phyloP scores from a whole-genome alignment of 768 basidiomycete genomes.

The Tricholoma furcatifolium region DNA sequence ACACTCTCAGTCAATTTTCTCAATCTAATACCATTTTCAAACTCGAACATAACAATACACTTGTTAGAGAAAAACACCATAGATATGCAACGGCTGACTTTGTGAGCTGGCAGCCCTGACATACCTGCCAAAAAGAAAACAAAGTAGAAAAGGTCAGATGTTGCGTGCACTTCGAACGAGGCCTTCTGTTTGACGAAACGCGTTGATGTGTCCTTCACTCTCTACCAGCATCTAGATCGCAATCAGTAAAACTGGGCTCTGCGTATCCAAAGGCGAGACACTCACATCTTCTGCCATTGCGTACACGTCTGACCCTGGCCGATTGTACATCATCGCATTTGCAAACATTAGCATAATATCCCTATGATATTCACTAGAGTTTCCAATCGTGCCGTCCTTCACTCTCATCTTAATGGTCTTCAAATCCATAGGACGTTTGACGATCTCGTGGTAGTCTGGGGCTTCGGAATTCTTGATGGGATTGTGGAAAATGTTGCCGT shows the following conservation, averaged over 20 bases:
- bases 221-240: slow-evolving; percentile 68
- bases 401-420: slow-evolving; percentile 88
- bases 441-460: slow-evolving; percentile 88
- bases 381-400: slow-evolving; percentile 79
- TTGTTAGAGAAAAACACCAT: too few relatives aligned
- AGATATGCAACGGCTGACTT: too few relatives aligned
- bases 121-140: background rate
- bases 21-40: background rate
- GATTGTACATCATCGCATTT: slow-evolving; percentile 97
- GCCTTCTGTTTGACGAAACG: slow-evolving; percentile 78
- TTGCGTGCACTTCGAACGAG: slow-evolving; percentile 47
- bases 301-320: slow-evolving; percentile 81
- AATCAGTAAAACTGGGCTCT: slow-evolving; percentile 2
- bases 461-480: slow-evolving; percentile 89
- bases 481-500: slow-evolving; percentile 87
- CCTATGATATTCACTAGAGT: slow-evolving; percentile 83
- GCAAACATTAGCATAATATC: slow-evolving; percentile 94
- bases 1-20: slow-evolving; percentile 1
- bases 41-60: background rate
- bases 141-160: slow-evolving; percentile 10
- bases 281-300: slow-evolving; percentile 90
- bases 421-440: slow-evolving; percentile 93
- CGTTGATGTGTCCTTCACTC: slow-evolving; percentile 63
- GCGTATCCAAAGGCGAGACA: background rate
- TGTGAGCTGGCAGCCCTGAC: too few relatives aligned